Evolutionary conservation across 2,329 filamentous ascomycete species (phyloP), one percentile per base, ranked within the genome.

Genomic region (Sporothrix phasma): DNA sequence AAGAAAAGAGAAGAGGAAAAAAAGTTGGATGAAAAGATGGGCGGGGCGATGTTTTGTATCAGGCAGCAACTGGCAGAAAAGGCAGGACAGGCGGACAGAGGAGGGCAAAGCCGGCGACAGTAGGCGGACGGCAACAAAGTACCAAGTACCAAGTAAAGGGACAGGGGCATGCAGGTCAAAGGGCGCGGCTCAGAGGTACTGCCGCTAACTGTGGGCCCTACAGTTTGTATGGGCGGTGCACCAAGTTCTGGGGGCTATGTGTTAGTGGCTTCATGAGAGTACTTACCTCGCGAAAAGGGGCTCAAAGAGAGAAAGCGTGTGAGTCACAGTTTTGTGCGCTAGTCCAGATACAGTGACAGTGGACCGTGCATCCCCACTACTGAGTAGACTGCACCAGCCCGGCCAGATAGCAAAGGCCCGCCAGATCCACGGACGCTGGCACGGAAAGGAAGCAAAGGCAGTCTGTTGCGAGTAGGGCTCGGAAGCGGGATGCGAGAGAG

Each of bases 31-130:
- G 65, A 17, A 46, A 41, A 70, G 70, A 70, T 45, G 70, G 69
- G 68, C 68, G 69, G 70, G 70, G 70, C 69, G 67, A 71, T 64
- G 69, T 75, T 74, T 76, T 79, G 76, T 79, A 76, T 75, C 76
- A 80, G 60, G 60, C 49, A 62, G 63, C 62, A 53, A 62, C 62
- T 31, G 53, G 59, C 65, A 63, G 47, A 37, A 41, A 65, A 64
- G 56, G 45, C 56, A 37, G 26, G 46, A 46, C 46, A 22, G 31
- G 60, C 53, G 15, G 26, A 17, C 46, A 51, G 54, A 24, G 34
- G 13, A 37, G 34, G 10, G 31, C 31, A 34, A 34, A 13, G 34
- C 10, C 34, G n/a, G n/a, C n/a, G 39, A 41, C 29, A 41, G n/a
- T 19, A 41, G 58, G 19, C 29, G 56, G 39, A 47, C 47, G 24